Base-by-base conservation (phyloP, 768 basidiomycete species). In the Lepiota brunneoincarnata region DNA sequence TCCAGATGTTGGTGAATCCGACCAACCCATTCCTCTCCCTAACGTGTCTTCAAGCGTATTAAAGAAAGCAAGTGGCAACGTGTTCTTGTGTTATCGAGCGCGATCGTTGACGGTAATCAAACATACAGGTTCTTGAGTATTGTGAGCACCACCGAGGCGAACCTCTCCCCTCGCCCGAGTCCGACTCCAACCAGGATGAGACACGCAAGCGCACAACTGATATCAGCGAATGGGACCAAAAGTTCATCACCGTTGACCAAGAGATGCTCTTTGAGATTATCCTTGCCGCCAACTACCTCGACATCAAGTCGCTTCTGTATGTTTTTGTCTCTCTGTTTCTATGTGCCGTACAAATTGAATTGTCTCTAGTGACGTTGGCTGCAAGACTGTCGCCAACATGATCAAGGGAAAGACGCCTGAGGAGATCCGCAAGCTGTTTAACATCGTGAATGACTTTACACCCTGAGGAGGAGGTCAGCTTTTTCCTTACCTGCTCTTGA, bases 181-280 rank as follows among this genome's bases (percentile, higher is more conserved):
- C 86, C 41, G 88, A 92, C 63, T 82, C 84, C 62, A 85, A 75
- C 57, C 88, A 89, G 62, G 96, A 98, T 57, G 97, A 98, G 74
- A 90, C 91, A 4, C 87, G 96, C 75, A 94, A 96, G 73, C 89
- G 94, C 69, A 95, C 93, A n/a, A 94, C 94, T 14, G 96, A 98
- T 61, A 98, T 99, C 72, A 87, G 86, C 59, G 97, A 99, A 68
- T 99, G 97, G 97, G 97, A 99, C 74, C 90, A 95, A 68, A 97
- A 97, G 75, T 98, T 95, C 70, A 95, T 96, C 71, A 88, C 87
- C 40, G 97, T 98, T 56, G 97, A 98, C 78, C 97, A 98, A 74
- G 97, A 98, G 75, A 98, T 98, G 96, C 82, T 99, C 5, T 98
- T 98, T 61, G 97, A 99, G 76, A 99, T 98, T 69, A 99, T 98